These are phyloP conservation scores for Parascedosporium putredinis DNA, from an alignment of 2,329 filamentous ascomycete species.

Conservation along the genomic window DNA sequence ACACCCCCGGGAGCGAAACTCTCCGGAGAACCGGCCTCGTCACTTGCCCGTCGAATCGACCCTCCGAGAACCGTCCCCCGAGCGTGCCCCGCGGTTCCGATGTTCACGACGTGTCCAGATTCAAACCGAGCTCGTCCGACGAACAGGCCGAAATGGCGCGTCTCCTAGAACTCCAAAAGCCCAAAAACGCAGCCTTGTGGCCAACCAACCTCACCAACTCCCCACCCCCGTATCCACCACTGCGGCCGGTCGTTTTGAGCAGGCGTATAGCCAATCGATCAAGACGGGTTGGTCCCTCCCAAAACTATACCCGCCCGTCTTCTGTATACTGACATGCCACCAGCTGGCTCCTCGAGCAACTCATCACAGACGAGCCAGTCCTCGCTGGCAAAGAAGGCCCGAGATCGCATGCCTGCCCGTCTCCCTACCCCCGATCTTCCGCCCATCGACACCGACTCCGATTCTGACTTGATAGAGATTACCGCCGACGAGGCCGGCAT, in stretches of 20 bases:
- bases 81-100: not conserved
- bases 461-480: constrained; percentile 5
- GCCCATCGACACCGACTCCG: not conserved
- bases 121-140: not conserved
- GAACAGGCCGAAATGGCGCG: constrained; percentile 1
- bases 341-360: not conserved
- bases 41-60: not conserved
- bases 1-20: not conserved
- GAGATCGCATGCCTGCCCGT: not conserved
- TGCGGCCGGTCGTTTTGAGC: constrained; percentile 3
- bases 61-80: not conserved
- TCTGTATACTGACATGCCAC: not conserved
- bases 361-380: not conserved
- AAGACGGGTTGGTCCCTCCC: not conserved
- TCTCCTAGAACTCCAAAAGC: not conserved
- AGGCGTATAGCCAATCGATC: constrained; percentile 1
- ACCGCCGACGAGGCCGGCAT: constrained; percentile 5
- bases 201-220: constrained; percentile 7
- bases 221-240: constrained; percentile 4
- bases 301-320: not conserved
- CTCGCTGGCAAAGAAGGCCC: not conserved
- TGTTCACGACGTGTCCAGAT: not conserved
- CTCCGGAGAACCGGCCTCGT: not conserved
- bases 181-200: not conserved
- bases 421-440: constrained; percentile 4